Conservation (phyloP, 148 eudicot genomes). For the Amaranthus hypochondriacus region DNA sequence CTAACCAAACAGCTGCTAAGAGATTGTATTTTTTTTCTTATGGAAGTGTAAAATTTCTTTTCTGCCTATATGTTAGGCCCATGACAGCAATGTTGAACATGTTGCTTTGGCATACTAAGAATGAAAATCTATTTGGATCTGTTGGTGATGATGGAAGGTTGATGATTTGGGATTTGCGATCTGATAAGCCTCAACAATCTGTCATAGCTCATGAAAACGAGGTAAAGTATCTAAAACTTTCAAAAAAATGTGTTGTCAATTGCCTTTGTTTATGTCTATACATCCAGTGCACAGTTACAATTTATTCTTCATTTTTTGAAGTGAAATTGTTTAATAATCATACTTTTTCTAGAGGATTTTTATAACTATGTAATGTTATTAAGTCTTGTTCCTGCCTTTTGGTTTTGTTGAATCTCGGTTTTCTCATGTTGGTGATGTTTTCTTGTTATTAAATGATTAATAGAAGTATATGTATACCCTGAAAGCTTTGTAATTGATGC, state of each 20-base stretch:
- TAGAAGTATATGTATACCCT: too few species aligned
- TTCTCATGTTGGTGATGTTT: neutral
- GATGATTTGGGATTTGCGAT: constrained; percentile 87
- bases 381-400: neutral
- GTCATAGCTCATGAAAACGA: constrained; percentile 81
- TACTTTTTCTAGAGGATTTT: neutral
- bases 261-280: too few species aligned
- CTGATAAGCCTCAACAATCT: constrained; percentile 74
- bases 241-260: too few species aligned
- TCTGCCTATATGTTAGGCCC: constrained; percentile 45
- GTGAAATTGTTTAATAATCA: neutral
- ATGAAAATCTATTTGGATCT: constrained; percentile 83
- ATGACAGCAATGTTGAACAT: constrained; percentile 73
- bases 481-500: too few species aligned
- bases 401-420: neutral
- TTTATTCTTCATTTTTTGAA: neutral
- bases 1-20: too few species aligned
- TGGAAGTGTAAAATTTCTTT: neutral
- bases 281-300: neutral
- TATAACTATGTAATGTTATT: neutral
- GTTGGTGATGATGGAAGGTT: constrained; percentile 82
- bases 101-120: constrained; percentile 79
- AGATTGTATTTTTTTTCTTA: neutral
- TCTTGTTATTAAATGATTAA: neutral
- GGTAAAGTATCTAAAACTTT: constrained; percentile 32